These are phyloP conservation scores for Erysimum cheiri DNA, from an alignment of 441 rosid genomes.

Conservation along the genomic window DNA sequence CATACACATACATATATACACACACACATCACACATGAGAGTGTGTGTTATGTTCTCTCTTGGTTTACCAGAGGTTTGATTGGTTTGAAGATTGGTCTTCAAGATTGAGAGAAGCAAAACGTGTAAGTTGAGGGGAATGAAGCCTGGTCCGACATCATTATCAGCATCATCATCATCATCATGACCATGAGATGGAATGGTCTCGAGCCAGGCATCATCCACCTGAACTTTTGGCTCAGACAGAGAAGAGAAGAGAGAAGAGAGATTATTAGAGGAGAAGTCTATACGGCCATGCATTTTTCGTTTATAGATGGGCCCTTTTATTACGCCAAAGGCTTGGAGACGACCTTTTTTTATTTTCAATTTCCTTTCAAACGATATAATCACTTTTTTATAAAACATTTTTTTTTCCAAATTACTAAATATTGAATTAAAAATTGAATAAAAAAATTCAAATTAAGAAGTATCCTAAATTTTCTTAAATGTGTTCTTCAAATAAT, in stretches of 20 bases:
- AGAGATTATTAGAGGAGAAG: conserved; percentile 22
- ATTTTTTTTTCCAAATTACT: too few relatives aligned
- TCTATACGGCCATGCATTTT: conserved; percentile 43
- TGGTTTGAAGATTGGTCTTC: neutral
- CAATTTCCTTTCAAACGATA: neutral
- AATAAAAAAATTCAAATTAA: too few relatives aligned
- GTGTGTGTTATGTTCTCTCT: neutral
- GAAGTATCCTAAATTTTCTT: too few relatives aligned
- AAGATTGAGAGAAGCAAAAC: conserved; percentile 23
- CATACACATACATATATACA: conserved; percentile 4
- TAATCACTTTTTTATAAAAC: neutral
- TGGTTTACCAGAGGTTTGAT: conserved; percentile 8
- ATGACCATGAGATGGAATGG: conserved; percentile 46
- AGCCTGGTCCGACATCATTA: conserved; percentile 89
- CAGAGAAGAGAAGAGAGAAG: conserved; percentile 22
- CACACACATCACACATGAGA: too few relatives aligned
- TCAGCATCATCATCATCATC: neutral
- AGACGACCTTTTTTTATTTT: neutral
- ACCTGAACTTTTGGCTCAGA: conserved; percentile 61
- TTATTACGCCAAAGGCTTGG: conserved; percentile 3
- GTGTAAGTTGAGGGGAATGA: conserved; percentile 76
- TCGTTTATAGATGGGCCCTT: conserved; percentile 23
- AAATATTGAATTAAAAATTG: too few relatives aligned
- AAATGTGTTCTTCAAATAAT: too few relatives aligned
- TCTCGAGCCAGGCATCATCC: conserved; percentile 94